These are phyloP conservation scores for Nectriaceae sp. DNA, from an alignment of 2,329 filamentous ascomycete species.

Conservation along the genomic window DNA sequence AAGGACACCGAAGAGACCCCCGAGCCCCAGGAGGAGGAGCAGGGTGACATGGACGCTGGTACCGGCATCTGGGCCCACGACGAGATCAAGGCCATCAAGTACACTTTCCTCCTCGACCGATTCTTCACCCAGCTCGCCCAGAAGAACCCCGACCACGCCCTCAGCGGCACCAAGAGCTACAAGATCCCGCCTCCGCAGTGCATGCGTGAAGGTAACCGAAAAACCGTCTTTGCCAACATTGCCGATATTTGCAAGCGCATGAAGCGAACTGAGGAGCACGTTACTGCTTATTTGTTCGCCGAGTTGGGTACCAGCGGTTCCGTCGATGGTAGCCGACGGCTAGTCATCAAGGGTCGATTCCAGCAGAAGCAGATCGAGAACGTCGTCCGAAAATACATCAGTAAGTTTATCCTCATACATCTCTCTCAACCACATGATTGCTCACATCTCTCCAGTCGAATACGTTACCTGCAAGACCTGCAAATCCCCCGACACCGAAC, in stretches of 20 bases:
- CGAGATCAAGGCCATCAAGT: slow-evolving; percentile 75
- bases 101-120: slow-evolving; percentile 81
- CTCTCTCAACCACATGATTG: slow-evolving; percentile 1
- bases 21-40: slow-evolving; percentile 52
- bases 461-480: slow-evolving; percentile 99
- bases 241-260: slow-evolving; percentile 98
- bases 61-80: slow-evolving; percentile 91
- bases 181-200: slow-evolving; percentile 99
- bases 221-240: slow-evolving; percentile 99
- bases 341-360: slow-evolving; percentile 99
- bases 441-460: slow-evolving; percentile 63
- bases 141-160: slow-evolving; percentile 94
- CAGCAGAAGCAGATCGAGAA: slow-evolving; percentile 99
- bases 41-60: slow-evolving; percentile 82
- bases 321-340: slow-evolving; percentile 85
- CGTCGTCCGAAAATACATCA: slow-evolving; percentile 92
- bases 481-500: slow-evolving; percentile 88
- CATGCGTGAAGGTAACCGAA: slow-evolving; percentile 99
- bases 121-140: slow-evolving; percentile 95
- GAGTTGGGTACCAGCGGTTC: slow-evolving; percentile 97
- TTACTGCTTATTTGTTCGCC: slow-evolving; percentile 95
- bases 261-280: slow-evolving; percentile 98
- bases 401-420: slow-evolving; percentile 51
- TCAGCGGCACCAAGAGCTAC: slow-evolving; percentile 89
- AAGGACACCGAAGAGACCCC: slow-evolving; percentile 64